Evolutionary conservation across 768 basidiomycete species (phyloP), one percentile per base, ranked within the genome.

Genomic region (Mycena maculata): DNA sequence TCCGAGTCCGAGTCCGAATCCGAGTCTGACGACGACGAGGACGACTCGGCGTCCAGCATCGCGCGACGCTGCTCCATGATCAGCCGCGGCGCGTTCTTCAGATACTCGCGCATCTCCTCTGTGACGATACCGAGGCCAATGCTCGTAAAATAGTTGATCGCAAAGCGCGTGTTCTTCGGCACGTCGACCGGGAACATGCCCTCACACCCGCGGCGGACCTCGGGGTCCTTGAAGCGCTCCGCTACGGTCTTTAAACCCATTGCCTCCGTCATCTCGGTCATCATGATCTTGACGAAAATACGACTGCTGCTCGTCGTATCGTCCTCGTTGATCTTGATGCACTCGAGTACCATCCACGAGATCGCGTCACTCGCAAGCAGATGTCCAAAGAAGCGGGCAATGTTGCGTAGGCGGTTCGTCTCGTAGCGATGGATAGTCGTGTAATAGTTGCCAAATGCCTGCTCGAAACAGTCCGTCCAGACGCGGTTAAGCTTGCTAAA

Each of bases 101-200:
- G 82, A 75, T 95, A 96, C 76, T 96, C 96, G 76, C 98, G 86
- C 98, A 99, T 98, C 31, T 92, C 92, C 78, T 99, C 96, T 1
- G 98, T 99, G 67, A 98, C 77, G 25, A 86, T 85, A 60, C 98
- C 98, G 65, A 99, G 75, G 0, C 95, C 95, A 71, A 99, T 90
- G 73, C 93, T 95, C 8, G 98, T 99, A 77, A 98, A 98, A 82
- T 99, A 99, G 77, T 98, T 98, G 89, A 97, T 97, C 4, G 95
- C 88, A 76, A 96, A 95, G 59, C 98, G 87, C 1, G 98, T 99
- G 75, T 99, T 93, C 80, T 97, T 98, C 0, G 98, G 98, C 65
- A 96, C 90, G 78, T 98, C 96, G 80, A 91, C 87, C 0, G 98
- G 98, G 90, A 99, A 98, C 91, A 99, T 93, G 44, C 88, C 88